Evolutionary conservation across 164 flowering plant genomes (phyloP).

Genomic region (Vitis vinifera): ASM3070453v1 NC_081815.1:16004501-16005000

Average conservation of each 20-base stretch:
- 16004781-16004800: too few relatives aligned
- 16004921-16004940: conserved; percentile 17
- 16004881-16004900: conserved; percentile 60
- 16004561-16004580: neutral
- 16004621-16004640: too few relatives aligned
- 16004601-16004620: too few relatives aligned
- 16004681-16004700: too few relatives aligned
- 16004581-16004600: too few relatives aligned
- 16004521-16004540: neutral
- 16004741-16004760: too few relatives aligned
- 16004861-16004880: conserved; percentile 53
- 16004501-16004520: conserved; percentile 1
- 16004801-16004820: neutral
- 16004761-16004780: neutral
- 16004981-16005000: conserved; percentile 30
- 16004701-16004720: too few relatives aligned
- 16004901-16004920: conserved; percentile 21
- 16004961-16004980: conserved; percentile 28
- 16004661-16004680: too few relatives aligned
- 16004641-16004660: too few relatives aligned
- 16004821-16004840: neutral
- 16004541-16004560: neutral
- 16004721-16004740: too few relatives aligned
- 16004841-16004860: neutral
- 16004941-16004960: conserved; percentile 33